Percentiles rank a stretch among this genome's conserved stretches.
phyloP scores from a whole-genome alignment of 495 filamentous ascomycete species.

The Pseudevernia furfuracea region DNA sequence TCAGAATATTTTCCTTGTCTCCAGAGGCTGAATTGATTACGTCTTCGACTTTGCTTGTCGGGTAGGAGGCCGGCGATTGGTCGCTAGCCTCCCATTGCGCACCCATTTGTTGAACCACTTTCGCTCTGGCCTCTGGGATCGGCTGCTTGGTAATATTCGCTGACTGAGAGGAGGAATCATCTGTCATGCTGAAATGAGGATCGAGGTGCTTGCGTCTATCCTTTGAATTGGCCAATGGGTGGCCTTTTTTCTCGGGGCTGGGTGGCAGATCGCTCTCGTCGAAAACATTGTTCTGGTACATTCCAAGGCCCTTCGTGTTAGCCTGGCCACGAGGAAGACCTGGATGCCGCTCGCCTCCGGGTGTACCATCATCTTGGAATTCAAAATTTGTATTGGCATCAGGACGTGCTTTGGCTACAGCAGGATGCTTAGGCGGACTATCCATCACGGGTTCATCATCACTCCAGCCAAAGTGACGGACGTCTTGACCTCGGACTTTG shows the following conservation, averaged over 20 bases:
- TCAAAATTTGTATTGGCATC: slow-evolving; percentile 77
- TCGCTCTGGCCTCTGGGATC: slow-evolving; percentile 20
- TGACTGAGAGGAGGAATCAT: slow-evolving; percentile 45
- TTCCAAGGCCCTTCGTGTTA: slow-evolving; percentile 55
- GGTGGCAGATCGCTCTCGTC: slow-evolving; percentile 43
- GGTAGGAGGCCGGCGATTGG: slow-evolving; percentile 25
- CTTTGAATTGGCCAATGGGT: slow-evolving; percentile 54
- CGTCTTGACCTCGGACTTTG: slow-evolving; percentile 42
- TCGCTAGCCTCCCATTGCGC: slow-evolving; percentile 19
- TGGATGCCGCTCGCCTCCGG: slow-evolving; percentile 30
- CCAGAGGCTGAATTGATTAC: slow-evolving; percentile 10
- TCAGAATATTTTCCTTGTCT: slow-evolving; percentile 29
- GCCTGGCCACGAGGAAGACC: slow-evolving; percentile 40
- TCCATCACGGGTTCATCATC: slow-evolving; percentile 56
- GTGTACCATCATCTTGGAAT: slow-evolving; percentile 50
- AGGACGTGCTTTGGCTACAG: slow-evolving; percentile 59
- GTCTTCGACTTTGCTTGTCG: slow-evolving; percentile 27
- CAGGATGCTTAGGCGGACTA: slow-evolving; percentile 47
- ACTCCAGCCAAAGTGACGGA: slow-evolving; percentile 65
- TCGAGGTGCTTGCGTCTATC: slow-evolving; percentile 67
- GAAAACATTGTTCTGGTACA: slow-evolving; percentile 72
- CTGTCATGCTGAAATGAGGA: slow-evolving; percentile 60
- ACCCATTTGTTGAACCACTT: slow-evolving; percentile 25
- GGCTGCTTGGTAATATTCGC: slow-evolving; percentile 39
- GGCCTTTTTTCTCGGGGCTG: slow-evolving; percentile 29